Evolutionary conservation across 768 basidiomycete species (phyloP).

Genomic region (Tubosaeta sp.): DNA sequence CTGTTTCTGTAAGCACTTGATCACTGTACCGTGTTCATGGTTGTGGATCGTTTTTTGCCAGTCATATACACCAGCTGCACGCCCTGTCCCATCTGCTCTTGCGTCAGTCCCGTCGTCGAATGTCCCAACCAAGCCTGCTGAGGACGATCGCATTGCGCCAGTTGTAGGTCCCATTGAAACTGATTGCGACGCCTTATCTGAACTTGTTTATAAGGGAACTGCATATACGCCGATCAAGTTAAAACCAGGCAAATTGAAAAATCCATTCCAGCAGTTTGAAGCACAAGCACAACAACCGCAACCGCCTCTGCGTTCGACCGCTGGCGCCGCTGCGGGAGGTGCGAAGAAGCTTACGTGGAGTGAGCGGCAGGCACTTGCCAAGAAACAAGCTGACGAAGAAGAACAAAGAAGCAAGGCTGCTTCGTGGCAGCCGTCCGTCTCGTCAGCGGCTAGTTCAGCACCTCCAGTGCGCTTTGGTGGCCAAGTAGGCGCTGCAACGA

Average conservation of each 20-base stretch:
- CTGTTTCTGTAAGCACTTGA: conserved; percentile 31
- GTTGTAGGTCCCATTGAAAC: conserved; percentile 39
- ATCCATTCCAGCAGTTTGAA: conserved; percentile 68
- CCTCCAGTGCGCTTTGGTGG: conserved; percentile 38
- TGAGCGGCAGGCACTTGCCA: conserved; percentile 87
- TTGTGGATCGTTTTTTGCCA: conserved; percentile 4
- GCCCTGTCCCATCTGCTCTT: conserved; percentile 30
- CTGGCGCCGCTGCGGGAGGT: conserved; percentile 27
- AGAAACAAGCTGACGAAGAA: conserved; percentile 81
- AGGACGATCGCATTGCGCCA: conserved; percentile 80
- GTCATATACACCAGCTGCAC: conserved; percentile 25
- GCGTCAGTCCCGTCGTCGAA: conserved; percentile 43
- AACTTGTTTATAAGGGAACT: conserved; percentile 48
- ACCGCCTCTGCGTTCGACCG: conserved; percentile 22
- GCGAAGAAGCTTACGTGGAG: conserved; percentile 89
- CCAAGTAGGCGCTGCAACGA: conserved; percentile 27
- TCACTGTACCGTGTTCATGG: not conserved
- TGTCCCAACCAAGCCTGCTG: conserved; percentile 59
- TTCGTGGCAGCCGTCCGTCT: conserved; percentile 38
- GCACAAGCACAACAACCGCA: conserved; percentile 40
- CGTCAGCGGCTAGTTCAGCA: conserved; percentile 30
- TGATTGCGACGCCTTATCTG: not conserved
- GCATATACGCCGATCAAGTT: conserved; percentile 86
- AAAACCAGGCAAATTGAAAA: conserved; percentile 82
- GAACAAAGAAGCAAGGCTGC: conserved; percentile 59